Percentiles rank a stretch among this genome's conserved stretches.
These are phyloP conservation scores for Phylloporus sp. DNA, from an alignment of 768 basidiomycete species.

Conservation along the genomic window DNA sequence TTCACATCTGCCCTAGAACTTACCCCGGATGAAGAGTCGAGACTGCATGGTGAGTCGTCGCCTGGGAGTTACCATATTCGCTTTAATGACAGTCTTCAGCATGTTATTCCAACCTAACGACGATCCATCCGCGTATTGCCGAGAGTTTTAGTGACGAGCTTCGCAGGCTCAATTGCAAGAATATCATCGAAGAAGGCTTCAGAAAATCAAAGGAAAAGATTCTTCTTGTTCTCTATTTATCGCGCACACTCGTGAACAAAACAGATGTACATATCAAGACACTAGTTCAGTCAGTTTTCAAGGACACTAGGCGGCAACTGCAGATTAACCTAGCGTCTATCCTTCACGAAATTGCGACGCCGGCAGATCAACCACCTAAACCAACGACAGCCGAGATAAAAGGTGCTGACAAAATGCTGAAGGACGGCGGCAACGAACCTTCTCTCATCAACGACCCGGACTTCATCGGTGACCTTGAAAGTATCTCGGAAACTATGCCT, in stretches of 20 bases:
- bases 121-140: constrained; percentile 16
- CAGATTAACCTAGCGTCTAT: constrained; percentile 13
- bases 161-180: constrained; percentile 10
- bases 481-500: constrained; percentile 8
- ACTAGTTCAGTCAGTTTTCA: constrained; percentile 14
- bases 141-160: constrained; percentile 21
- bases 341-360: constrained; percentile 8
- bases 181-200: constrained; percentile 16
- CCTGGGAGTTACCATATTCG: background rate
- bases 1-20: constrained; percentile 11
- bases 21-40: constrained; percentile 12
- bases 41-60: constrained; percentile 8
- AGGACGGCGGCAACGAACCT: constrained; percentile 17
- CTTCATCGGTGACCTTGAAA: constrained; percentile 23
- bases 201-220: constrained; percentile 24
- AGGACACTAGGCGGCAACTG: constrained; percentile 12
- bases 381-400: constrained; percentile 8
- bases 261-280: constrained; percentile 11
- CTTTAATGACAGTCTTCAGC: constrained; percentile 4
- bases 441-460: constrained; percentile 20
- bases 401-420: constrained; percentile 20
- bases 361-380: background rate
- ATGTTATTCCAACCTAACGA: constrained; percentile 13
- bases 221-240: constrained; percentile 14
- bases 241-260: constrained; percentile 9